Conservation (phyloP, 225 moss, liverwort and hornwort genomes). For the Polytrichum formosum region DNA sequence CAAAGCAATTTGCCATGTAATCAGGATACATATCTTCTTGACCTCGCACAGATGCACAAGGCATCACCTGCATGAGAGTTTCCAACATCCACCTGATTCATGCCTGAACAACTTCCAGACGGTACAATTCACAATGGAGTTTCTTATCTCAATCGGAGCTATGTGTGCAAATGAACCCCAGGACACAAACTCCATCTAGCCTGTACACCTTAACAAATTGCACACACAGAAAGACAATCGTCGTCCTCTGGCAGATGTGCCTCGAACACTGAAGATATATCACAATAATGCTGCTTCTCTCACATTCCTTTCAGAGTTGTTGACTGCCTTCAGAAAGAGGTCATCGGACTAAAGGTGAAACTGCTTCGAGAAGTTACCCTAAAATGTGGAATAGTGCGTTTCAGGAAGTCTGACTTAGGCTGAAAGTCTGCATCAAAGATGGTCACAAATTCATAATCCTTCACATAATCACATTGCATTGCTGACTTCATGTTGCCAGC, state of each 20-base stretch:
- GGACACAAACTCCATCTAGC: too few relatives aligned
- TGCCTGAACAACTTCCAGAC: background rate
- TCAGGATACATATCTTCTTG: background rate
- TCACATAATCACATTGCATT: slow-evolving; percentile 80
- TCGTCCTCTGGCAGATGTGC: too few relatives aligned
- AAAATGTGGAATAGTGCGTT: slow-evolving; percentile 85
- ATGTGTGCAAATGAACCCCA: background rate
- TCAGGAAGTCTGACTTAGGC: slow-evolving; percentile 83
- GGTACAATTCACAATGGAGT: background rate
- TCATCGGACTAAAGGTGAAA: too few relatives aligned
- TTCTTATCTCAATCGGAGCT: background rate
- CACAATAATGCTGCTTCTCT: too few relatives aligned
- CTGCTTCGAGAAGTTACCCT: slow-evolving; percentile 36
- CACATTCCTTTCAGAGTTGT: too few relatives aligned
- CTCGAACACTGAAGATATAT: too few relatives aligned
- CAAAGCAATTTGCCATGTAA: slow-evolving; percentile 2
- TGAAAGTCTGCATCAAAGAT: slow-evolving; percentile 98
- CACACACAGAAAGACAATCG: too few relatives aligned
- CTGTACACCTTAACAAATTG: too few relatives aligned
- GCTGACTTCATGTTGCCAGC: slow-evolving; percentile 96
- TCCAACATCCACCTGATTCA: background rate
- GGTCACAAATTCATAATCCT: slow-evolving; percentile 87
- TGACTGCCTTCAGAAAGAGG: too few relatives aligned
- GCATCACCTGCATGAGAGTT: background rate
- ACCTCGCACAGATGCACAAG: background rate